phyloP scores from a whole-genome alignment of 2,329 filamentous ascomycete species.

The Xylaria sp. region DNA sequence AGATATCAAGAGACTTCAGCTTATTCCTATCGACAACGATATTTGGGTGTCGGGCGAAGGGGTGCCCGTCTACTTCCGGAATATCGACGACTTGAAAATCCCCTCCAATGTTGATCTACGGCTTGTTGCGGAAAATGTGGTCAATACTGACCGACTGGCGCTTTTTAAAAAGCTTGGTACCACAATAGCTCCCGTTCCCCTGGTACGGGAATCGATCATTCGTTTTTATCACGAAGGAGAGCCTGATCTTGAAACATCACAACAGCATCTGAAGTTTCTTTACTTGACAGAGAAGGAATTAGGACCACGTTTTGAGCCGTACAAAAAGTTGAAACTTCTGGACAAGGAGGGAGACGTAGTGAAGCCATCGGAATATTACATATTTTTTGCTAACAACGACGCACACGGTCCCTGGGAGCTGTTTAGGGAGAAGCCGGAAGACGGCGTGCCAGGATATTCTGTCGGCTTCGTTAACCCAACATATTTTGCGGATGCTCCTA shows the following conservation, averaged over 20 bases:
- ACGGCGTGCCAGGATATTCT: too few relatives aligned
- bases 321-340: not conserved
- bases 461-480: too few relatives aligned
- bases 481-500: too few relatives aligned
- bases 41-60: conserved; percentile 34
- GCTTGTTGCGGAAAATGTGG: conserved; percentile 26
- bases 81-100: conserved; percentile 30
- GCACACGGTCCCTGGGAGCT: not conserved
- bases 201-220: conserved; percentile 29
- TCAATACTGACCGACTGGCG: not conserved
- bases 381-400: conserved; percentile 34
- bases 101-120: conserved; percentile 33
- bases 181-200: conserved; percentile 3
- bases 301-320: not conserved
- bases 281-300: conserved; percentile 31
- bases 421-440: too few relatives aligned
- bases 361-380: not conserved
- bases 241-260: conserved; percentile 22
- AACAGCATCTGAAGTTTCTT: conserved; percentile 38
- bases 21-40: conserved; percentile 38
- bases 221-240: conserved; percentile 21
- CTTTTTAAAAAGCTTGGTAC: not conserved
- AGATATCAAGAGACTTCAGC: conserved; percentile 16
- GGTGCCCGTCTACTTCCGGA: conserved; percentile 33
- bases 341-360: not conserved